Evolutionary conservation across 208 protist genomes (phyloP), one percentile per base, ranked within the genome.

Genomic region (Leishmania turanica): DNA sequence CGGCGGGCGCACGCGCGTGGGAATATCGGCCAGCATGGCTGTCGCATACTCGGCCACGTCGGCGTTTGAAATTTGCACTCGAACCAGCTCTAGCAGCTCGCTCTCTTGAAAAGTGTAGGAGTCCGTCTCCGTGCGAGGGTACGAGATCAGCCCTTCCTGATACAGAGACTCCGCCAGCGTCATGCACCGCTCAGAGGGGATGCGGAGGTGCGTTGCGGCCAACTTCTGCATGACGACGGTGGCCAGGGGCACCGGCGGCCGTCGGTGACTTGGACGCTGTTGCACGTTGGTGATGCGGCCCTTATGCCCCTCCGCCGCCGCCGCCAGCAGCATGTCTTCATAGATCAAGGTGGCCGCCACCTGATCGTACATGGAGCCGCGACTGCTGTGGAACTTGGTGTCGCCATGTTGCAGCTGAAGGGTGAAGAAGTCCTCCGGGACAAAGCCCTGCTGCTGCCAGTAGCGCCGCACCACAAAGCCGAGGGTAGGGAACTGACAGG

Each of bases 61-160:
- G 13, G 85, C 49, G 77, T 90, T 96, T n/a, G 81, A 65, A 0
- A 49, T 78, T 85, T 99, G 98, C 54, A 87, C 34, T 3, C 78
- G 76, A 51, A 98, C 93, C 19, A 99, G 83, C 13, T 93, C 89
- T 17, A 93, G 78, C 69, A 99, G 89, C 80, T 96, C 91, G n/a
- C 87, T 84, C 75, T 97, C 92, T 15, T 92, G 95, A 21, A 98
- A 92, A 8, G 79, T 95, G 86, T 99, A 99, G 54, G 84, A 83
- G 85, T 99, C 97, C 1, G 99, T 99, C 83, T 99, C 99, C 8
- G 99, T 99, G 65, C 99, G 92, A 1, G 99, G 99, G 90, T 99
- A 99, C 71, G 96, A 97, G 45, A 99, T 90, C 77, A 95, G 91
- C 31, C 95, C 95, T 77, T 98, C 90, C 75, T 98, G 95, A 83